phyloP scores from a whole-genome alignment of 805 yeast genomes.

The Yarrowia bubula region DNA sequence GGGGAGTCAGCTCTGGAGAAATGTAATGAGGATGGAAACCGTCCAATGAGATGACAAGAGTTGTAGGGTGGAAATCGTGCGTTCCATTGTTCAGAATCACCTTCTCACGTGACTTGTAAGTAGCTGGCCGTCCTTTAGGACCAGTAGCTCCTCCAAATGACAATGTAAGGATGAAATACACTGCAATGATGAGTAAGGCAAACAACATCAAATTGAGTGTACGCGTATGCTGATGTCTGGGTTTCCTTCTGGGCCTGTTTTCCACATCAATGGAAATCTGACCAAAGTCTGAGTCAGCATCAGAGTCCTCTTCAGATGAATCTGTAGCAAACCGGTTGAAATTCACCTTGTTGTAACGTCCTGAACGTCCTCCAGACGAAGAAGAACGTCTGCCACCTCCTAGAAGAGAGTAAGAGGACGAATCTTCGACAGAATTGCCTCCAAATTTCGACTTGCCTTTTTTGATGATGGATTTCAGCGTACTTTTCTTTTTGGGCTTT shows the following conservation, averaged over 20 bases:
- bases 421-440: constrained; percentile 8
- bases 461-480: constrained; percentile 16
- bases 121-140: constrained; percentile 16
- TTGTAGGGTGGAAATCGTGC: constrained; percentile 69
- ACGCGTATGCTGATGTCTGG: constrained; percentile 1
- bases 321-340: constrained; percentile 15
- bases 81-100: constrained; percentile 54
- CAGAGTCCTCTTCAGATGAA: constrained; percentile 10
- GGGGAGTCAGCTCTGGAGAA: constrained; percentile 64
- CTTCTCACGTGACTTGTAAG: constrained; percentile 1
- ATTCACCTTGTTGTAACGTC: constrained; percentile 10
- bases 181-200: constrained; percentile 10
- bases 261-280: constrained; percentile 26
- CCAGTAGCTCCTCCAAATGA: constrained; percentile 9
- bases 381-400: constrained; percentile 13
- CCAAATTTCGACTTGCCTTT: constrained; percentile 26
- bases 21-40: constrained; percentile 92
- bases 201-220: constrained; percentile 5
- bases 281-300: constrained; percentile 10
- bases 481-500: constrained; percentile 1
- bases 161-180: constrained; percentile 6
- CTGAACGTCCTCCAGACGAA: background rate
- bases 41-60: constrained; percentile 75
- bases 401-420: constrained; percentile 1
- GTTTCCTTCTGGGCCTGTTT: background rate